Evolutionary conservation across 1,284 basidiomycete species (phyloP), one percentile per base, ranked within the genome.

Genomic region (Marasmius sp.): DNA sequence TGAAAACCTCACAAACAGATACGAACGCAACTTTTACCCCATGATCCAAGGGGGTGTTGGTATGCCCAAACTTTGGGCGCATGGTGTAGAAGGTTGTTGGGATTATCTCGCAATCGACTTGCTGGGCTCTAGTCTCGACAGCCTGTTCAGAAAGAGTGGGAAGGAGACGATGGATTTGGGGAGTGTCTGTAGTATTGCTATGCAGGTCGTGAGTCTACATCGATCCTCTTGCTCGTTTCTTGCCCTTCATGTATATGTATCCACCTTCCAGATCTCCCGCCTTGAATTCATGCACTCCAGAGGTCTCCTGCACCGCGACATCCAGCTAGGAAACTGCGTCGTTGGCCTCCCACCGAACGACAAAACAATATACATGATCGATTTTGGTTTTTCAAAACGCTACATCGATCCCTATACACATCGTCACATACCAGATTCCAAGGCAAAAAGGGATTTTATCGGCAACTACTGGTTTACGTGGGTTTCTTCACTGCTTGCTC

Each of bases 391-490:
- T 70, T 89, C 89, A 16, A 92, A 91, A 69, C 81, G 81, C 50
- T 92, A 89, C 66, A 84, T 91, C 65, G 87, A 92, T 72, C 80
- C 79, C 18, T 63, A 72, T 45, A 89, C 88, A 4, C 78, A 74
- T 39, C 80, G 82, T 27, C 89, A 92, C 67, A 88, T 92, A 61
- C 82, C 85, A 18, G 86, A 91, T 62, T 86, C 84, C 67, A 86
- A 81, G 64, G 72, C 69, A 10, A 86, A 86, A 68, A 83, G 88
- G 47, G 86, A 90, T 68, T 92, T 92, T 66, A 85, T 92, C 55
- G 89, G 89, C 34, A 92, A 92, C 69, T 92, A 91, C 69, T 92
- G 89, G 89, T 92, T 92, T 70, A 81, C 79, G 80, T 81, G 59
- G 60, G 73, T 65, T n/a, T 38, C 16, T 39, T 43, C 57, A 49